Percentiles rank a stretch among this genome's conserved stretches.
Conservation (phyloP, 176 grass and related monocot genomes). For the Paspalum vaginatum region DNA sequence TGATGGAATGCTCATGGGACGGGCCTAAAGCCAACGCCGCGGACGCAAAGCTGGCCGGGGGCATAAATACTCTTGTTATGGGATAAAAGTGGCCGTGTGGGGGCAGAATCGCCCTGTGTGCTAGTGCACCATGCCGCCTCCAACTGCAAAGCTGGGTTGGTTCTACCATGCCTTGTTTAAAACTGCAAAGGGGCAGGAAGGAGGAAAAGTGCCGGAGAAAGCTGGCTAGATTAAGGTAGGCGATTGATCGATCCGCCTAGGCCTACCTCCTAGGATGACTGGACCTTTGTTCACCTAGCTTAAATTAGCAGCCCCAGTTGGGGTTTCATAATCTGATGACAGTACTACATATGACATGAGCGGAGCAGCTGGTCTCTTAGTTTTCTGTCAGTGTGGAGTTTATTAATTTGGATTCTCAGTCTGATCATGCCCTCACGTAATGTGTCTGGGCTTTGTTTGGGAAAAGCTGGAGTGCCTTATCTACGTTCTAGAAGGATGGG, state of each 20-base stretch:
- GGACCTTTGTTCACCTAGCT: conserved; percentile 17
- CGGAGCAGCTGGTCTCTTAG: background rate
- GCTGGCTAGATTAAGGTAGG: conserved; percentile 35
- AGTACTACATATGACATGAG: background rate
- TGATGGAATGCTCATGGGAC: conserved; percentile 46
- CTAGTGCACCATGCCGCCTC: conserved; percentile 36
- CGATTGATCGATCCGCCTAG: background rate
- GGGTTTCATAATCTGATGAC: background rate
- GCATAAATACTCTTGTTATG: conserved; percentile 43
- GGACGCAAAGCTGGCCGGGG: conserved; percentile 11
- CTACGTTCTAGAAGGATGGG: conserved; percentile 14
- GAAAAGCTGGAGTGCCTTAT: background rate
- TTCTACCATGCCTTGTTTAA: background rate
- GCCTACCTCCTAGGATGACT: conserved; percentile 43
- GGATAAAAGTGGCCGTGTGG: conserved; percentile 28
- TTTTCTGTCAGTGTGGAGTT: conserved; percentile 8
- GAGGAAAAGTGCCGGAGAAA: background rate
- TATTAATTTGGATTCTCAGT: background rate
- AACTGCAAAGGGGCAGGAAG: background rate
- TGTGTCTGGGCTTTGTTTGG: background rate
- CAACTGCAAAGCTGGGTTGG: background rate
- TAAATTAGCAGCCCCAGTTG: conserved; percentile 8
- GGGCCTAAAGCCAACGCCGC: conserved; percentile 10
- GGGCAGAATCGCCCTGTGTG: background rate
- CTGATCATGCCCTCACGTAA: background rate